phyloP scores from a whole-genome alignment of 108 stramenopile genomes.

The Skeletonema grethae region DNA sequence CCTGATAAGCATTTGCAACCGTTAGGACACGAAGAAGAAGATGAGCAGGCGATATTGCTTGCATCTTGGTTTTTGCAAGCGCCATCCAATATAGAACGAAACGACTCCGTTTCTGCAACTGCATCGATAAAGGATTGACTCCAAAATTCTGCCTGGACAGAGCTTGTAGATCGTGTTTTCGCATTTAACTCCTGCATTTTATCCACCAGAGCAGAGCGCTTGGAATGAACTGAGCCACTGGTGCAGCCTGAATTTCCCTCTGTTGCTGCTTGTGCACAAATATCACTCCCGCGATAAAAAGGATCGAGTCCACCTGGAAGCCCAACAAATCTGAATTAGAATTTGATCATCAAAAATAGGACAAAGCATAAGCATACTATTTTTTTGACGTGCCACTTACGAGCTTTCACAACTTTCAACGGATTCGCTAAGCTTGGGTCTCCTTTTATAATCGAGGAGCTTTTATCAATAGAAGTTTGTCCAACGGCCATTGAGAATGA shows the following conservation, averaged over 20 bases:
- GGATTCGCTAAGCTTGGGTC: conserved; percentile 17
- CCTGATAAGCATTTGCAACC: too few species aligned
- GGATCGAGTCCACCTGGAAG: conserved; percentile 1
- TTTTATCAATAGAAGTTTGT: conserved; percentile 9
- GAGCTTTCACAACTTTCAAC: conserved; percentile 12
- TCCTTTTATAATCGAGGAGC: conserved; percentile 12
- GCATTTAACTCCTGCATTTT: conserved; percentile 13
- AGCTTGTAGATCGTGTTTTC: conserved; percentile 8
- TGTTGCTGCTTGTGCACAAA: not conserved
- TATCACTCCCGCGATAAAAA: conserved; percentile 13
- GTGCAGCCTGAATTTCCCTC: not conserved
- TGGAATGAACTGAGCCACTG: not conserved
- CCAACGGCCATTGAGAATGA: conserved; percentile 11
- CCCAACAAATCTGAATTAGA: too few species aligned
- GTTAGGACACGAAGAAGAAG: too few species aligned
- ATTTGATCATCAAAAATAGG: too few species aligned
- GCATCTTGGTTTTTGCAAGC: not conserved
- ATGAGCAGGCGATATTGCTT: not conserved
- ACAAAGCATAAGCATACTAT: too few species aligned
- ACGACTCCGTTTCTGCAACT: conserved; percentile 5
- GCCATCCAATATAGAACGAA: not conserved
- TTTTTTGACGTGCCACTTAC: too few species aligned
- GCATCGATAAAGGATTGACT: conserved; percentile 32
- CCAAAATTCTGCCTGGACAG: conserved; percentile 29
- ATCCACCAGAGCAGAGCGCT: conserved; percentile 2